Conservation (phyloP, 208 protist genomes). For the Wallacemonas sp. region DNA sequence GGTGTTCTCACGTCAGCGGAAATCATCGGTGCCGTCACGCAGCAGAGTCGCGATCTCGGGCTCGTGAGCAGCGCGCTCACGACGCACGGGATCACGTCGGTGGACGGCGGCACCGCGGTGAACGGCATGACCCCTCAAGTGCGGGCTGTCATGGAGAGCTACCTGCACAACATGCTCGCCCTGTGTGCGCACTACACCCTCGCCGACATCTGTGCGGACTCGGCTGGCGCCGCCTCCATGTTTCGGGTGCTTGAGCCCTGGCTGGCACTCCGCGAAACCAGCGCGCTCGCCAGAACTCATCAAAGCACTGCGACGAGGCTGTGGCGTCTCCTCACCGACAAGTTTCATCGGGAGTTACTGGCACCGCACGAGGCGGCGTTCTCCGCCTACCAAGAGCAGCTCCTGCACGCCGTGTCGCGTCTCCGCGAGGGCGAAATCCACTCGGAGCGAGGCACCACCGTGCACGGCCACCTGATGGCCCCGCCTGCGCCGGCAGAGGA, state of each 20-base stretch:
- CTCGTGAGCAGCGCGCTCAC: conserved; percentile 13
- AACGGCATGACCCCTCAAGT: conserved; percentile 9
- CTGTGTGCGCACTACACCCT: conserved; percentile 2
- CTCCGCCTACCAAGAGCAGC: conserved; percentile 21
- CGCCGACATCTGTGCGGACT: not conserved
- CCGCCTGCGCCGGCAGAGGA: conserved; percentile 5
- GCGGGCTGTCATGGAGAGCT: not conserved
- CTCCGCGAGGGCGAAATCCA: too few relatives aligned
- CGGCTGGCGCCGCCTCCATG: not conserved
- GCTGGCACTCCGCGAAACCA: conserved; percentile 4
- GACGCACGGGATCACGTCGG: not conserved
- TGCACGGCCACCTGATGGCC: not conserved
- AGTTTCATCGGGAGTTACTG: conserved; percentile 51
- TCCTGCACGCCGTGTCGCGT: conserved; percentile 36
- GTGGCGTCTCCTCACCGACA: conserved; percentile 38
- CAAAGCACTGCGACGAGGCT: conserved; percentile 17
- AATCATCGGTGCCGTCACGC: conserved; percentile 31
- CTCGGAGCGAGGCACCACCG: not conserved
- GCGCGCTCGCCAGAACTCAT: conserved; percentile 10
- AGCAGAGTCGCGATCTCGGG: conserved; percentile 13
- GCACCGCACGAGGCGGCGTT: conserved; percentile 27
- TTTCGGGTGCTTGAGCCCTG: conserved; percentile 8
- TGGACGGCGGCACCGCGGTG: not conserved
- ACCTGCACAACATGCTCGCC: conserved; percentile 6
- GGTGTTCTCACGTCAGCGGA: conserved; percentile 12